Evolutionary conservation across 495 filamentous ascomycete species (phyloP).

Genomic region (Neurospora sp.): DNA sequence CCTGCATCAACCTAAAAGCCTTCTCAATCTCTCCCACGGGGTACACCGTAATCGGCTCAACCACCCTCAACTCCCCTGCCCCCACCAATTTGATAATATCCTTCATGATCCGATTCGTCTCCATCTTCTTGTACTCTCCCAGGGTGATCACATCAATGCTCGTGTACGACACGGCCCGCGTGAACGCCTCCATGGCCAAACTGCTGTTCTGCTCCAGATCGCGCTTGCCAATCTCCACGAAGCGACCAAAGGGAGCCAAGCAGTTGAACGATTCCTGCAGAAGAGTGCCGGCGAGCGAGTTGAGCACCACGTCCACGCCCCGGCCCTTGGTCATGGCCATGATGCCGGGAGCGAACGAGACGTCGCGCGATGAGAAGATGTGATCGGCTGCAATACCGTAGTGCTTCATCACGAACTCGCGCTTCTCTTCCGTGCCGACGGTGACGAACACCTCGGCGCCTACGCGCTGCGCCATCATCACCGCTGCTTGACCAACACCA

Average conservation of each 20-base stretch:
- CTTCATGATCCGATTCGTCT: slow-evolving; percentile 29
- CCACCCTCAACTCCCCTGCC: slow-evolving; percentile 22
- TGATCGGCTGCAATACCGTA: slow-evolving; percentile 41
- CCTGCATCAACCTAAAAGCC: slow-evolving; percentile 39
- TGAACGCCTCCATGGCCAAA: slow-evolving; percentile 34
- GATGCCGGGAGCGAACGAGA: slow-evolving; percentile 34
- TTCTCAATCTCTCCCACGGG: slow-evolving; percentile 29
- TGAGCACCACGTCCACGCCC: slow-evolving; percentile 52
- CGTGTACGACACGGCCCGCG: slow-evolving; percentile 20
- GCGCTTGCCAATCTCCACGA: slow-evolving; percentile 47
- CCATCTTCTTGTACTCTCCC: slow-evolving; percentile 15
- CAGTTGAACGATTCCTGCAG: slow-evolving; percentile 43
- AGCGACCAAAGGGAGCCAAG: slow-evolving; percentile 43
- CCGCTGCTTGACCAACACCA: slow-evolving; percentile 48
- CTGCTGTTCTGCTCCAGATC: slow-evolving; percentile 28
- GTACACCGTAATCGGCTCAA: slow-evolving; percentile 24
- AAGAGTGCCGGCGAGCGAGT: slow-evolving; percentile 46
- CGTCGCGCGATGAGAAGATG: slow-evolving; percentile 40
- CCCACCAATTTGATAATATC: slow-evolving; percentile 32
- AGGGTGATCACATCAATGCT: slow-evolving; percentile 21
- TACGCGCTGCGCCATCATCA: slow-evolving; percentile 39
- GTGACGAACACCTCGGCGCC: slow-evolving; percentile 49
- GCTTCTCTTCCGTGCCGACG: slow-evolving; percentile 37
- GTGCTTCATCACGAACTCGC: slow-evolving; percentile 31
- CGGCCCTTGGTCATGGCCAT: slow-evolving; percentile 32